phyloP scores from a whole-genome alignment of 805 yeast species.

The Kregervanrija delftensis region DNA sequence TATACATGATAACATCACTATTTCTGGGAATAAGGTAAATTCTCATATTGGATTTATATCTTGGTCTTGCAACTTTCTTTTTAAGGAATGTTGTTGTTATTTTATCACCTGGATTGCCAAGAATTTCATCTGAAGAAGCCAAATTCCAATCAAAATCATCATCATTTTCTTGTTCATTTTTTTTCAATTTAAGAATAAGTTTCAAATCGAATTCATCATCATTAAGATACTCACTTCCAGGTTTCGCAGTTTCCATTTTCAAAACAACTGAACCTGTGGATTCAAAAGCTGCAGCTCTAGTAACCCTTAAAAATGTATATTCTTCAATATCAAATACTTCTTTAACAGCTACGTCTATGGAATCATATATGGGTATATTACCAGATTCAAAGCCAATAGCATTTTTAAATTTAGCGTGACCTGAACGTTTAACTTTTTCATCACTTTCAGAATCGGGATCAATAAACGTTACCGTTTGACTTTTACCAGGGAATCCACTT shows the following conservation, averaged over 20 bases:
- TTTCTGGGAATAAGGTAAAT: conserved; percentile 46
- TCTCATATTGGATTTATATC: conserved; percentile 58
- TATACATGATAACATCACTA: conserved; percentile 35
- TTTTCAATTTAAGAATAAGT: conserved; percentile 5
- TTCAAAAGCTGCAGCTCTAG: conserved; percentile 48
- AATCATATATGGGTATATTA: conserved; percentile 14
- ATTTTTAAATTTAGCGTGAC: conserved; percentile 1
- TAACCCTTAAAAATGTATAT: conserved; percentile 43
- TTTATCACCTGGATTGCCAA: conserved; percentile 36
- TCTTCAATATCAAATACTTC: conserved; percentile 34
- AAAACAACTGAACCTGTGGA: conserved; percentile 44
- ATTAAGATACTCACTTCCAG: conserved; percentile 42
- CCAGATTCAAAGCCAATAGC: conserved; percentile 13
- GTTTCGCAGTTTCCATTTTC: conserved; percentile 48
- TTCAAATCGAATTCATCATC: conserved; percentile 36
- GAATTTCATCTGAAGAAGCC: conserved; percentile 17
- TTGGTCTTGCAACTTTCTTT: conserved; percentile 52
- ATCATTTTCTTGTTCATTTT: background rate
- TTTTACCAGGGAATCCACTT: conserved; percentile 10
- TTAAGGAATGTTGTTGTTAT: conserved; percentile 47
- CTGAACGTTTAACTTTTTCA: too few relatives aligned
- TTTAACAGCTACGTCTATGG: conserved; percentile 40
- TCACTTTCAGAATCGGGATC: conserved; percentile 2
- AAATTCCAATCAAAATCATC: conserved; percentile 2
- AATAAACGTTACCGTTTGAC: conserved; percentile 14